A percentile compares a stretch with the other conserved stretches of the same genome.
phyloP scores from a whole-genome alignment of 306 rosid species.

The Hylodesmum podocarpum region DNA sequence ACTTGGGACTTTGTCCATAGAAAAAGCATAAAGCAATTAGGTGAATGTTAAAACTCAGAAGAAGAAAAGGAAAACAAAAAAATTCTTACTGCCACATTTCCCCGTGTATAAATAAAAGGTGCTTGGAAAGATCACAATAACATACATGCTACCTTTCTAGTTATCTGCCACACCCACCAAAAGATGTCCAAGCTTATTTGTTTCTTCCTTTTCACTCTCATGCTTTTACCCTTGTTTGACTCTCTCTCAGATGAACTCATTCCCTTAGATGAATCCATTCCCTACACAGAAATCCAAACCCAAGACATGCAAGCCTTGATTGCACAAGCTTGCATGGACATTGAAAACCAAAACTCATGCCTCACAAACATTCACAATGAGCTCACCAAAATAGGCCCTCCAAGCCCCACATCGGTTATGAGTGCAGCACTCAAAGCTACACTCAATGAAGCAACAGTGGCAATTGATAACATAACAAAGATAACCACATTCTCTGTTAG shows the following conservation, averaged over 20 bases:
- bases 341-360: slow-evolving; percentile 60
- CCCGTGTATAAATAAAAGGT: slow-evolving; percentile 36
- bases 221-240: slow-evolving; percentile 38
- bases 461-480: slow-evolving; percentile 66
- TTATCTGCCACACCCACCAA: slow-evolving; percentile 26
- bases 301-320: slow-evolving; percentile 57
- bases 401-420: slow-evolving; percentile 51
- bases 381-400: slow-evolving; percentile 42
- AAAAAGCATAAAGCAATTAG: slow-evolving; percentile 54
- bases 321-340: slow-evolving; percentile 56
- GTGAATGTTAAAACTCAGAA: slow-evolving; percentile 35
- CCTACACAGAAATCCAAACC: slow-evolving; percentile 43
- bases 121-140: slow-evolving; percentile 2
- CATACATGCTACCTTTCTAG: slow-evolving; percentile 27
- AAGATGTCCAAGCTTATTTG: slow-evolving; percentile 32
- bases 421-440: slow-evolving; percentile 69
- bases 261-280: background rate
- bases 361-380: slow-evolving; percentile 56
- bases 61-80: slow-evolving; percentile 34
- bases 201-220: slow-evolving; percentile 46
- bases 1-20: slow-evolving; percentile 42
- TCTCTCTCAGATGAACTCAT: slow-evolving; percentile 31
- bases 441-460: slow-evolving; percentile 58
- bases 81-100: background rate
- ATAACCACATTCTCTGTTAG: slow-evolving; percentile 64